Conservation (phyloP, 2,329 filamentous ascomycete species). For the Phaeosphaeria sp. region DNA sequence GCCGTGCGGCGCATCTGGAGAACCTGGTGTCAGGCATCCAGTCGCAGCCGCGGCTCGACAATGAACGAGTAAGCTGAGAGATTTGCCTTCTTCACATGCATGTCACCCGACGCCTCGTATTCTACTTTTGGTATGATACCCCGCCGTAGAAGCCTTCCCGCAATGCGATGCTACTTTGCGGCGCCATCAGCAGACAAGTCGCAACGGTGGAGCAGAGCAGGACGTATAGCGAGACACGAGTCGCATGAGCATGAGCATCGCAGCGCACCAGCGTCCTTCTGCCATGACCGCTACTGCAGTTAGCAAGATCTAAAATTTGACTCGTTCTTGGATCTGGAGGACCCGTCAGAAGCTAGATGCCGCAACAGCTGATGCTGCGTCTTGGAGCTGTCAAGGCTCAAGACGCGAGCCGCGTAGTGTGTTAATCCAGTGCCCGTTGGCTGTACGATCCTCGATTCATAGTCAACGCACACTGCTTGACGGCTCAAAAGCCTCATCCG, state of each 20-base stretch:
- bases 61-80: constrained; percentile 22
- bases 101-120: constrained; percentile 15
- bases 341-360: not conserved
- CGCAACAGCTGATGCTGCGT: not conserved
- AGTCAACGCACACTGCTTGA: not conserved
- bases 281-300: not conserved
- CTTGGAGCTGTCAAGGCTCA: not conserved
- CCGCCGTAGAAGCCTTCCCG: constrained; percentile 15
- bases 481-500: not conserved
- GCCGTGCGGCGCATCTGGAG: constrained; percentile 40
- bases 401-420: not conserved
- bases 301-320: not conserved
- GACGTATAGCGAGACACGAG: constrained; percentile 18
- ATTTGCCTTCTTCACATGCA: constrained; percentile 28
- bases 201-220: constrained; percentile 11
- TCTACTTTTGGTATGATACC: constrained; percentile 15
- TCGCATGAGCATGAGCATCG: constrained; percentile 2
- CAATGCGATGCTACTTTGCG: constrained; percentile 20
- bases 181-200: constrained; percentile 21
- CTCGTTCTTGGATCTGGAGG: not conserved
- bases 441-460: not conserved
- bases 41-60: constrained; percentile 14
- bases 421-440: not conserved
- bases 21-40: constrained; percentile 32
- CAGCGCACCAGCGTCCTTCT: not conserved